Evolutionary conservation across 2,329 filamentous ascomycete species (phyloP).

Genomic region (Dissoconium aciculare): DNA sequence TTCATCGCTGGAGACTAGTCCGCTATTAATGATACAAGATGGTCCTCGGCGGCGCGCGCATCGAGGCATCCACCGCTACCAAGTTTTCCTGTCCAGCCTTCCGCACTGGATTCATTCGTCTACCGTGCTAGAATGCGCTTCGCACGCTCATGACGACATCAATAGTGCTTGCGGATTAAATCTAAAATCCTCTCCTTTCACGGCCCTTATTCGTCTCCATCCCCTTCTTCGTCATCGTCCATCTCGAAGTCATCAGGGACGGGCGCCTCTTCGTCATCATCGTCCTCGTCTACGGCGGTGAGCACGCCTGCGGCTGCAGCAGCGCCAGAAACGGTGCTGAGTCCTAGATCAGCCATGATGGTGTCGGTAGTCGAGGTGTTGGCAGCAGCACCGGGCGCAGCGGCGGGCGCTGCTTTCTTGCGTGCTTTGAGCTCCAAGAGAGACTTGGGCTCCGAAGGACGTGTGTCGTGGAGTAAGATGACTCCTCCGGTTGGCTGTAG

Average conservation of each 20-base stretch:
- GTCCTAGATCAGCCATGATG: constrained; percentile 18
- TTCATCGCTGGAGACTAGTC: no score
- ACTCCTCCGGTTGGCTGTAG: constrained; percentile 78
- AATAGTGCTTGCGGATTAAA: no score
- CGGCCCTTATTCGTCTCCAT: constrained; percentile 11
- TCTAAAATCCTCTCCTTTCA: no score
- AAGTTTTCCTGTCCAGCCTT: no score
- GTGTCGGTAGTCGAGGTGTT: constrained; percentile 19
- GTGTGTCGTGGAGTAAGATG: constrained; percentile 74
- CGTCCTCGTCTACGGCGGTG: constrained; percentile 77
- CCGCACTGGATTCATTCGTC: no score
- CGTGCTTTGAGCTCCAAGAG: constrained; percentile 86
- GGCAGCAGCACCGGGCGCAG: constrained; percentile 20
- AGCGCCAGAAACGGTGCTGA: constrained; percentile 16
- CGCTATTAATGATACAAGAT: no score
- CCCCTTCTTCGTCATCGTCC: constrained; percentile 45
- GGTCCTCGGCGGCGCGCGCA: no score
- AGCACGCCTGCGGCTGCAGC: constrained; percentile 53
- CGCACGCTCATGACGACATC: no score
- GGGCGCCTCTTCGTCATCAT: constrained; percentile 56
- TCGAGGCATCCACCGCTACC: no score
- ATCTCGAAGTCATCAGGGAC: constrained; percentile 65
- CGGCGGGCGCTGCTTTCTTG: constrained; percentile 44
- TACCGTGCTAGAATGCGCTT: no score
- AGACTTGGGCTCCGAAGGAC: constrained; percentile 61